These are phyloP conservation scores for Metarhizium guizhouense DNA, from an alignment of 2,329 filamentous ascomycete genomes.

Conservation along the genomic window DNA sequence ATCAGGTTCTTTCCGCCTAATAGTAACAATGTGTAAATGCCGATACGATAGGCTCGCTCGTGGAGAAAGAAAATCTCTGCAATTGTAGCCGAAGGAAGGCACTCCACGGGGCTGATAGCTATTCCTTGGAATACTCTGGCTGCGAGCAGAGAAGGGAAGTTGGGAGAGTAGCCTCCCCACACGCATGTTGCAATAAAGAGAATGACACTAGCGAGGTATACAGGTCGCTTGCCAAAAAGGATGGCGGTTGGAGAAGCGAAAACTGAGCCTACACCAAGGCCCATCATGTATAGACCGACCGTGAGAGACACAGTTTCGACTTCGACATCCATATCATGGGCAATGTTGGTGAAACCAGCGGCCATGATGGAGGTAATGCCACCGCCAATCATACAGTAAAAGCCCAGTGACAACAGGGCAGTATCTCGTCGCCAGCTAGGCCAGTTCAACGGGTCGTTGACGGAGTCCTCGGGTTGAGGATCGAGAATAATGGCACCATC, in stretches of 20 bases:
- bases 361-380: slow-evolving; percentile 87
- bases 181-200: slow-evolving; percentile 69
- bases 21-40: slow-evolving; percentile 83
- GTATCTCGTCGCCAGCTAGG: slow-evolving; percentile 69
- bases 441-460: slow-evolving; percentile 93
- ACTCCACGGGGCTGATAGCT: slow-evolving; percentile 83
- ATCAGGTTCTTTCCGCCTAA: slow-evolving; percentile 88
- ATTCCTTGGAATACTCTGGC: slow-evolving; percentile 84
- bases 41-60: slow-evolving; percentile 84
- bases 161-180: slow-evolving; percentile 82
- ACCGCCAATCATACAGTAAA: slow-evolving; percentile 89
- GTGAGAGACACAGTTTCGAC: slow-evolving; percentile 73
- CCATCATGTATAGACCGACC: slow-evolving; percentile 91
- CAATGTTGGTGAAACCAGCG: slow-evolving; percentile 79
- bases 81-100: slow-evolving; percentile 85
- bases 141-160: slow-evolving; percentile 67
- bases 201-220: slow-evolving; percentile 71
- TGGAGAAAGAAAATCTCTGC: slow-evolving; percentile 96
- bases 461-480: slow-evolving; percentile 83
- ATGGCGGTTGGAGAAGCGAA: slow-evolving; percentile 86
- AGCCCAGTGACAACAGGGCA: slow-evolving; percentile 72
- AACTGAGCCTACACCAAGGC: slow-evolving; percentile 75
- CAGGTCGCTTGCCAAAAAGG: slow-evolving; percentile 78
- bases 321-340: slow-evolving; percentile 52
- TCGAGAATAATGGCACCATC: slow-evolving; percentile 82